phyloP scores from a whole-genome alignment of 495 filamentous ascomycete species.

The Aspergillus indologenus region DNA sequence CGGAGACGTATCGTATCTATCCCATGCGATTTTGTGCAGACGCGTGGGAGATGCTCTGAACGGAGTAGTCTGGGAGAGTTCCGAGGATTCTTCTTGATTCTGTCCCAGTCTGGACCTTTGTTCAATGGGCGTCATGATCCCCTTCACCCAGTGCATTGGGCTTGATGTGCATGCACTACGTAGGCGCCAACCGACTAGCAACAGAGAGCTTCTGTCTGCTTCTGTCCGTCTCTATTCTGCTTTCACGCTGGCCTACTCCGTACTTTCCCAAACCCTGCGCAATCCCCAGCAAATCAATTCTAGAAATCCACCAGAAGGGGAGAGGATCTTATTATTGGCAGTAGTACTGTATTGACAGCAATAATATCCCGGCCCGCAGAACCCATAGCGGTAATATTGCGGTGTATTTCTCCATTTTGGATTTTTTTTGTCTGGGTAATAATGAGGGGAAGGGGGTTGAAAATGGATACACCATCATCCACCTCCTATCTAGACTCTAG shows the following conservation, averaged over 20 bases:
- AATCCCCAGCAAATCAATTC: not conserved
- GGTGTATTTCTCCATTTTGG: not conserved
- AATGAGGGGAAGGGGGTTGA: not conserved
- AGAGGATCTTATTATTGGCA: not conserved
- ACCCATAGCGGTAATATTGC: not conserved
- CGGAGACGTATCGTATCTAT: not conserved
- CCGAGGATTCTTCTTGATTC: not conserved
- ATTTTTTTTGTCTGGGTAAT: not conserved
- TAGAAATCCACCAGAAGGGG: not conserved
- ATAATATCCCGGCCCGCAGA: not conserved
- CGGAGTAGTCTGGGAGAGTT: not conserved
- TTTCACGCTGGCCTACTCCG: not conserved
- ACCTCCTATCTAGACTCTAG: not conserved
- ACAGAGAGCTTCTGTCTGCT: not conserved
- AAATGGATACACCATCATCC: not conserved
- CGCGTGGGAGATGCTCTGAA: too few species aligned
- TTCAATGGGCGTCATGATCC: not conserved
- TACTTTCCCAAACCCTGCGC: not conserved
- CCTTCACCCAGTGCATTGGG: not conserved
- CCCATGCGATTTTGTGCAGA: not conserved
- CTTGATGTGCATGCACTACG: not conserved
- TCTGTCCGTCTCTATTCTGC: constrained; percentile 4
- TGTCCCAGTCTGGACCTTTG: not conserved
- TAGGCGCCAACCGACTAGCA: not conserved
- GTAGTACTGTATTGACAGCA: not conserved